phyloP scores from a whole-genome alignment of 441 rosid species.

The Eutrema salsugineum region DNA sequence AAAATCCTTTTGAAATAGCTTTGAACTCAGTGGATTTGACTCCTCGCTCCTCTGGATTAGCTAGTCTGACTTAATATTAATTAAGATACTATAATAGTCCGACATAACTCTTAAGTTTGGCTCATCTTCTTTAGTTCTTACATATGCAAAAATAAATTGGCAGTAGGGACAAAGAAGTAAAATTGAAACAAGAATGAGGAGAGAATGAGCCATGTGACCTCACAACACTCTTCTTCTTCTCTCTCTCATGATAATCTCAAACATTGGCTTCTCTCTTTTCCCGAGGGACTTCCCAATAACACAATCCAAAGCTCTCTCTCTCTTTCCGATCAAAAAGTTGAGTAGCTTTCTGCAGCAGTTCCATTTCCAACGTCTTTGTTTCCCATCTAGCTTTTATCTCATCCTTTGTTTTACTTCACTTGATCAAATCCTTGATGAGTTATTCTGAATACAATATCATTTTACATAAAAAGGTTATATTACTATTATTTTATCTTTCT shows the following conservation, averaged over 20 bases:
- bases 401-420: neutral
- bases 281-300: constrained; percentile 15
- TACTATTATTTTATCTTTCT: too few species aligned
- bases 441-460: neutral
- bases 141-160: neutral
- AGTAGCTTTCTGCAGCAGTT: constrained; percentile 32
- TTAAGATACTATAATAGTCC: too few species aligned
- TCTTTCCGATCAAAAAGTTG: constrained; percentile 27
- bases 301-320: constrained; percentile 21
- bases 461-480: too few species aligned
- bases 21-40: too few species aligned
- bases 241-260: constrained; percentile 6
- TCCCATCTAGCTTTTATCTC: constrained; percentile 2
- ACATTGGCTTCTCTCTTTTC: constrained; percentile 26
- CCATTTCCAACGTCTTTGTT: constrained; percentile 31
- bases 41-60: too few species aligned
- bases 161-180: neutral
- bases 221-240: constrained; percentile 28
- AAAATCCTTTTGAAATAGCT: too few species aligned
- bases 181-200: neutral
- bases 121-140: too few species aligned
- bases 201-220: constrained; percentile 56
- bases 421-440: neutral
- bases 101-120: too few species aligned
- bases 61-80: too few species aligned